Evolutionary conservation across 805 yeast species (phyloP).

Genomic region (Cyberlindnera maclurae): DNA sequence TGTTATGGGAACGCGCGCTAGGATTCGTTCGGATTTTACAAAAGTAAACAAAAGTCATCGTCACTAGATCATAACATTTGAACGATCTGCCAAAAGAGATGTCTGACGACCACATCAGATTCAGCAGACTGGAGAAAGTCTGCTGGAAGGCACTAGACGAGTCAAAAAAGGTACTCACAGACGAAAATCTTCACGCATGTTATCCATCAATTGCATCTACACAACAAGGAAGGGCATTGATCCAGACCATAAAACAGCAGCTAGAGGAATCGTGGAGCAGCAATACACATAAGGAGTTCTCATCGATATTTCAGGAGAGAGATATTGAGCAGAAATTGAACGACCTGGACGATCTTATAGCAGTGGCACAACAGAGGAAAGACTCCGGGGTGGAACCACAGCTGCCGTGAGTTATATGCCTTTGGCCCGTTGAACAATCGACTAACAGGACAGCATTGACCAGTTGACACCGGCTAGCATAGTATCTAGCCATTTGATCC

Average conservation of each 20-base stretch:
- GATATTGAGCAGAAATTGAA: constrained; percentile 33
- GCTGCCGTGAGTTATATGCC: neutral
- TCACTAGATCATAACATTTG: neutral
- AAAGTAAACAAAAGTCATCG: constrained; percentile 6
- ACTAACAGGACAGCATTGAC: constrained; percentile 8
- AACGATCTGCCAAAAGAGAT: neutral
- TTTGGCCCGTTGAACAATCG: neutral
- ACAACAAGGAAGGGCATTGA: constrained; percentile 32
- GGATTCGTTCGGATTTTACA: too few species aligned
- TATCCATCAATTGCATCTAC: constrained; percentile 42
- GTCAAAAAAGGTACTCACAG: constrained; percentile 39
- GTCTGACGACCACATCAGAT: constrained; percentile 24
- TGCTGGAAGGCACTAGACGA: constrained; percentile 45
- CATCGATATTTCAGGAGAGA: constrained; percentile 41
- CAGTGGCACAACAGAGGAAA: constrained; percentile 25
- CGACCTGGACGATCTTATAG: constrained; percentile 39
- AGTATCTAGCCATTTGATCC: constrained; percentile 19
- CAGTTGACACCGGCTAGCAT: constrained; percentile 16
- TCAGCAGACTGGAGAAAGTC: constrained; percentile 39
- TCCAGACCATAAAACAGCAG: constrained; percentile 41
- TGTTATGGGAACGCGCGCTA: too few species aligned
- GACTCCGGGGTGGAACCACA: constrained; percentile 4
- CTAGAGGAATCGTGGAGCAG: constrained; percentile 39
- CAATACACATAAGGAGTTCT: constrained; percentile 40
- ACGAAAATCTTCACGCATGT: constrained; percentile 42